Base-by-base conservation (phyloP, 768 basidiomycete species). In the Auriscalpium vulgare region DNA sequence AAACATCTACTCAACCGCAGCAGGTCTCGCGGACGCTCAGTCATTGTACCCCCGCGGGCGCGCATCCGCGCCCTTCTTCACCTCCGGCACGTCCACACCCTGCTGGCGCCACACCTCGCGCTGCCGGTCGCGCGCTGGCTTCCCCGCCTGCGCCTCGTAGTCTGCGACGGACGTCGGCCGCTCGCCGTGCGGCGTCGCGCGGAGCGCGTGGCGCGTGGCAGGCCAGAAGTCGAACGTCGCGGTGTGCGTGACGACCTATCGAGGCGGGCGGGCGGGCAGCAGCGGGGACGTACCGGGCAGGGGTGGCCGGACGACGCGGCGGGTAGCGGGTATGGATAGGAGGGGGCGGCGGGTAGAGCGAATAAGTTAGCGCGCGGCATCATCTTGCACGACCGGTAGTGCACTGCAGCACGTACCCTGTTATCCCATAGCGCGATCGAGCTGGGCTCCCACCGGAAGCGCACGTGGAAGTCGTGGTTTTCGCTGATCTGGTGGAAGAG, bases 391-490 rank as follows among this genome's bases (percentile, higher is more conserved):
- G 11, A 11, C 40, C 14, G 37, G 14, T 19, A 13, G 11, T 17
- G n/a, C n/a, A n/a, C n/a, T n/a, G 44, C 8, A 16, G 37, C 17
- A 66, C 78, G 40, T 59, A 87, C 87, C 68, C 89, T 76, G 69
- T 91, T 91, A 64, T 92, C 88, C 90, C 91, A 92, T 67, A 91
- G 75, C n/a, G 88, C 89, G 52, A 91, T 72, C 44, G 86, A 85
- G 65, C 89, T 82, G 38, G 75, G 72, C 66, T 85, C 78, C 90
- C 90, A 91, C 59, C 76, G 79, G 77, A 87, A 87, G 56, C 86
- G 83, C 44, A 87, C 84, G 58, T 88, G 87, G 69, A 81, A 82
- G 66, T 88, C 87, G 7, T 80, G 78, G 67, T 84, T 88, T 60
- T 82, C 78, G 51, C 77, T 75, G 62, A 91, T 83, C 64, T 85